Evolutionary conservation across 2,329 filamentous ascomycete species (phyloP), one percentile per base, ranked within the genome.

Genomic region (Chaetomium olivaceum): DNA sequence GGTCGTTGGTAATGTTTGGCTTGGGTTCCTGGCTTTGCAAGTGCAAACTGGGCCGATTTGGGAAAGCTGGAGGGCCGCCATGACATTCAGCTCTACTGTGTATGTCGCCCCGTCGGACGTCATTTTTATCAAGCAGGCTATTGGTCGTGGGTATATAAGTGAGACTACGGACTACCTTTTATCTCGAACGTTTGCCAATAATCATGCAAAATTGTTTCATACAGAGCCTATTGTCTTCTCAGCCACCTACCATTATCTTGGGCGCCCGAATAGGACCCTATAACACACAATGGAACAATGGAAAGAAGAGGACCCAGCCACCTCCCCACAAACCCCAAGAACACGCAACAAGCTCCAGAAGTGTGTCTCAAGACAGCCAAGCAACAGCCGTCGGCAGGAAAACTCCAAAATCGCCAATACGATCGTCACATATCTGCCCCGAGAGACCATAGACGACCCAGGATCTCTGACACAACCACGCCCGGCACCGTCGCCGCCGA

Each of bases 331-430:
- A 67, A 48, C 59, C 14, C 69, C 71, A 0, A 75, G 70, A 61
- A 69, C 74, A 56, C 73, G 75, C 52, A 75, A 71, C 55, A 77
- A 75, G 70, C 73, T 77, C 25, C 76, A 76, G 36, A 78, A 78
- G 60, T 51, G 63, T 39, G 61, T 74, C 56, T 46, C 68, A 31
- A 73, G 69, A 64, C 70, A 73, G 43, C 54, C 59, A 51, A 63
- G 66, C 69, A 57, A 54, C 67, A 43, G 16, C 66, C 21, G 16
- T 62, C 54, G n/a, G 63, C 66, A 66, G 65, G 54, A 60, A 23
- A 63, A 61, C 61, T 52, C 64, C n/a, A 67, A 61, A 59, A 48
- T 63, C 25, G 68, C 67, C 48, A 71, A 64, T 61, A 65, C 67
- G 21, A 65, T 65, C 52, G 50, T 58, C 27, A 46, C 58, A 27